Conservation (phyloP, 768 basidiomycete species). For the Podaxis sp. region DNA sequence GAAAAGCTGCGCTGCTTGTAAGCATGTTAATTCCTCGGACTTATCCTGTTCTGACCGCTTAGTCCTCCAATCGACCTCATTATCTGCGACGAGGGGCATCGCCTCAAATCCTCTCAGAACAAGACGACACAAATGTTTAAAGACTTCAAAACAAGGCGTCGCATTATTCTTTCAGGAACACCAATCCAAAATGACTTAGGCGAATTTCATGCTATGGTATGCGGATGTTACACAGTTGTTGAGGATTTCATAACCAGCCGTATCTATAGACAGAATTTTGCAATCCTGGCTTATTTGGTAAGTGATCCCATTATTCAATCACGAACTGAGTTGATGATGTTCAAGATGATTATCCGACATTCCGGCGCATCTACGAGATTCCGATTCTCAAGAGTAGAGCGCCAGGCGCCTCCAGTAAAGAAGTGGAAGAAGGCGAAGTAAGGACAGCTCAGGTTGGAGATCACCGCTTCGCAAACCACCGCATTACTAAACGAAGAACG, state of each 20-base stretch:
- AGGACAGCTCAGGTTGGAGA: constrained; percentile 67
- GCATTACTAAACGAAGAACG: background rate
- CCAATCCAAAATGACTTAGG: constrained; percentile 96
- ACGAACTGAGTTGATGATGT: constrained; percentile 7
- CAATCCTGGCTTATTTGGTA: constrained; percentile 88
- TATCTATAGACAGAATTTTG: constrained; percentile 77
- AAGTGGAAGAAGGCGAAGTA: constrained; percentile 75
- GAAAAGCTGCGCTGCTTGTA: constrained; percentile 13
- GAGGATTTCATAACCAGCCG: background rate
- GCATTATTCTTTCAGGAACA: constrained; percentile 93
- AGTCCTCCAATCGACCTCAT: constrained; percentile 93
- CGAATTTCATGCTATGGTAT: constrained; percentile 96
- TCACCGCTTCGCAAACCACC: background rate
- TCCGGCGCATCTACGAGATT: constrained; percentile 78
- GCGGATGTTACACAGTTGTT: background rate
- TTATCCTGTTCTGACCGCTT: constrained; percentile 5
- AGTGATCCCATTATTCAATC: constrained; percentile 12
- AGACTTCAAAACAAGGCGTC: constrained; percentile 65
- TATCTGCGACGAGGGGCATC: constrained; percentile 96
- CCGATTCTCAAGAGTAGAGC: constrained; percentile 87
- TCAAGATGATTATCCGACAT: constrained; percentile 72
- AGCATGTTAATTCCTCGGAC: background rate
- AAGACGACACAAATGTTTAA: constrained; percentile 90
- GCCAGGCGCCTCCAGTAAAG: constrained; percentile 68
- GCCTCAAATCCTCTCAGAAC: constrained; percentile 87